Percentiles rank a stretch among this genome's conserved stretches.
These are phyloP conservation scores for Aspergillus pseudoterreus DNA, from an alignment of 2,329 filamentous ascomycete genomes.

Conservation along the genomic window DNA sequence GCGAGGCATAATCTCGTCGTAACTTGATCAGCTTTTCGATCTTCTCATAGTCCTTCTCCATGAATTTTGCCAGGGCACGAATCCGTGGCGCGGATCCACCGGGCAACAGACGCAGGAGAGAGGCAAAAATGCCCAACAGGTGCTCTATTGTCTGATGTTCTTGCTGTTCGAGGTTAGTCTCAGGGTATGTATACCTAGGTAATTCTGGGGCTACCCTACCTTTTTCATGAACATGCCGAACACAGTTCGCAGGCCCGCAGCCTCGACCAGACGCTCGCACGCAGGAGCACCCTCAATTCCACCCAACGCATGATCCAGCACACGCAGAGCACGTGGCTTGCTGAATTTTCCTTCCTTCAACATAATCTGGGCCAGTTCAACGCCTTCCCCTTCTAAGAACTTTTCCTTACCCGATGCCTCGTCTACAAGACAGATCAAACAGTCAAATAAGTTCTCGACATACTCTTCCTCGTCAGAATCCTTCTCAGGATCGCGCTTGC, in stretches of 20 bases:
- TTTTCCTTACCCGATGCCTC: conserved; percentile 70
- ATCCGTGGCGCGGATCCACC: conserved; percentile 75
- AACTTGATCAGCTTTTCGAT: conserved; percentile 67
- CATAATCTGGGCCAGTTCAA: conserved; percentile 90
- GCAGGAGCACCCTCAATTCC: conserved; percentile 58
- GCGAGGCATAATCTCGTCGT: conserved; percentile 65
- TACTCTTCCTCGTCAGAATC: conserved; percentile 91
- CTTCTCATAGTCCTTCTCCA: conserved; percentile 91
- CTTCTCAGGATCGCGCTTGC: conserved; percentile 78
- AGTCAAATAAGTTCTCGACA: conserved; percentile 89
- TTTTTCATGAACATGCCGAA: conserved; percentile 90
- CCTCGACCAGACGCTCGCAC: conserved; percentile 74
- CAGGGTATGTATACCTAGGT: neutral
- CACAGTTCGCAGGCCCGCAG: conserved; percentile 75
- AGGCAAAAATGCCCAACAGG: conserved; percentile 77
- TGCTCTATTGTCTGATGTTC: conserved; percentile 69
- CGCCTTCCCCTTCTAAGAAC: conserved; percentile 84
- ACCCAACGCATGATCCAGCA: conserved; percentile 77
- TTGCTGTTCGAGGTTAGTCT: conserved; percentile 43
- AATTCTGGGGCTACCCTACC: conserved; percentile 20
- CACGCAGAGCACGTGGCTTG: conserved; percentile 70
- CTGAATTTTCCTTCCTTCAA: conserved; percentile 82
- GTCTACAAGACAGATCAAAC: conserved; percentile 75
- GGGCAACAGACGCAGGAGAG: conserved; percentile 74
- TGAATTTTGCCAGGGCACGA: conserved; percentile 84